phyloP scores from a whole-genome alignment of 768 basidiomycete genomes.

The Macrolepiota dolichaula region DNA sequence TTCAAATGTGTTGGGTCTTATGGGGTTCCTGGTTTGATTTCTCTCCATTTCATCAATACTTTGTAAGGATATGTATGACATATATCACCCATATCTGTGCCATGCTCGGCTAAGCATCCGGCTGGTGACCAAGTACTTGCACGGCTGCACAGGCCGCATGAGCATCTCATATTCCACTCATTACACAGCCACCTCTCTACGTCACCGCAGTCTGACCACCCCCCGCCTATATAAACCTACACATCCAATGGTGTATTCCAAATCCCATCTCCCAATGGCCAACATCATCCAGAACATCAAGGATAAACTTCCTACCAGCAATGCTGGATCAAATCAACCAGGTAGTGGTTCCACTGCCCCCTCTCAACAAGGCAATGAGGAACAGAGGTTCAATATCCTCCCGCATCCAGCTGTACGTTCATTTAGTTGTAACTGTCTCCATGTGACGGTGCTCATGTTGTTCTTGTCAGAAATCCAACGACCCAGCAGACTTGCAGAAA shows the following conservation, averaged over 20 bases:
- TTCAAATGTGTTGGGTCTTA: background rate
- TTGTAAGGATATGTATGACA: background rate
- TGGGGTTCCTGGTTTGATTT: background rate
- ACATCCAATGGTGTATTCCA: background rate
- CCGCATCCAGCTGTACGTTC: constrained; percentile 58
- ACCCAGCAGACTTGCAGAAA: constrained; percentile 55
- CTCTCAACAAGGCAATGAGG: constrained; percentile 18
- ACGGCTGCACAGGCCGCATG: background rate
- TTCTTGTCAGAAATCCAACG: constrained; percentile 48
- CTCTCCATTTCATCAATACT: background rate
- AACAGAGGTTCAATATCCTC: constrained; percentile 47
- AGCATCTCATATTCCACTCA: background rate
- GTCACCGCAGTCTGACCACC: background rate
- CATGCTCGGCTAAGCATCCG: background rate
- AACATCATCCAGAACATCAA: constrained; percentile 24
- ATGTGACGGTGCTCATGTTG: background rate
- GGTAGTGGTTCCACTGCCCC: constrained; percentile 8
- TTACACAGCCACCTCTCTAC: background rate
- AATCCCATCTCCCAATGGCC: constrained; percentile 17
- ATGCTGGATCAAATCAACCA: background rate
- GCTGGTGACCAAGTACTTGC: background rate
- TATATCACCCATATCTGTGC: background rate
- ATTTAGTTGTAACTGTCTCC: background rate
- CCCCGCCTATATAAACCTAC: constrained; percentile 2
- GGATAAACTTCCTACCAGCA: constrained; percentile 15